Evolutionary conservation across 2,329 filamentous ascomycete species (phyloP).

Genomic region (Pyrenophora teres): DNA sequence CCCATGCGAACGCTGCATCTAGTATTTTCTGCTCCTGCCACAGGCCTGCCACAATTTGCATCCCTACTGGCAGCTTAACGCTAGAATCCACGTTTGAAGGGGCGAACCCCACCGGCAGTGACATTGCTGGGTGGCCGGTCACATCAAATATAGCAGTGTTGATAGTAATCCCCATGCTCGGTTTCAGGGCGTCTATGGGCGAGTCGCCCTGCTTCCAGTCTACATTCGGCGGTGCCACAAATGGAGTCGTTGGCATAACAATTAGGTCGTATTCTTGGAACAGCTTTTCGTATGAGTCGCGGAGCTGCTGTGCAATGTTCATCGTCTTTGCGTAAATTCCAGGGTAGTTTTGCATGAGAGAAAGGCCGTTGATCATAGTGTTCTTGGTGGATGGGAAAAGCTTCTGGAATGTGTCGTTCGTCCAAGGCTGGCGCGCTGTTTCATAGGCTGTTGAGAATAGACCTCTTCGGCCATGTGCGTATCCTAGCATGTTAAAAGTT

Average conservation of each 20-base stretch:
- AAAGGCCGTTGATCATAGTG: constrained; percentile 51
- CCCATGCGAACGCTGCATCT: constrained; percentile 36
- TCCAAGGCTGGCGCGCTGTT: constrained; percentile 55
- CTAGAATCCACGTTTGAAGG: constrained; percentile 25
- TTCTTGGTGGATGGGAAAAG: constrained; percentile 56
- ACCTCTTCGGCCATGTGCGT: constrained; percentile 27
- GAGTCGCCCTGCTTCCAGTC: constrained; percentile 34
- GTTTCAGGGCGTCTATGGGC: constrained; percentile 33
- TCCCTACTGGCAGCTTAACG: constrained; percentile 44
- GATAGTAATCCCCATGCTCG: constrained; percentile 37
- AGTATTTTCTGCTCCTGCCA: constrained; percentile 46
- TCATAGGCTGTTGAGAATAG: constrained; percentile 43
- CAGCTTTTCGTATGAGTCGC: constrained; percentile 46
- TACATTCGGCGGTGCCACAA: constrained; percentile 28
- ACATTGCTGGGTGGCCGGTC: constrained; percentile 39
- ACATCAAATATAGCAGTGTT: constrained; percentile 39
- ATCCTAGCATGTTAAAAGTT: constrained; percentile 48
- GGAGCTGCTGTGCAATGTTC: constrained; percentile 48
- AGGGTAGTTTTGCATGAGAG: constrained; percentile 46
- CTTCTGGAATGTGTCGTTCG: constrained; percentile 54
- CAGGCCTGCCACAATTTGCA: constrained; percentile 48
- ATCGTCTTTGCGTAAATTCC: constrained; percentile 49
- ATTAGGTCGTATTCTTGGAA: constrained; percentile 48
- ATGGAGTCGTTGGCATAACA: constrained; percentile 49
- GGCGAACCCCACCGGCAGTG: constrained; percentile 34